Evolutionary conservation across 1,284 basidiomycete genomes (phyloP), one percentile per base, ranked within the genome.

Genomic region (Malassezia brasiliensis): DNA sequence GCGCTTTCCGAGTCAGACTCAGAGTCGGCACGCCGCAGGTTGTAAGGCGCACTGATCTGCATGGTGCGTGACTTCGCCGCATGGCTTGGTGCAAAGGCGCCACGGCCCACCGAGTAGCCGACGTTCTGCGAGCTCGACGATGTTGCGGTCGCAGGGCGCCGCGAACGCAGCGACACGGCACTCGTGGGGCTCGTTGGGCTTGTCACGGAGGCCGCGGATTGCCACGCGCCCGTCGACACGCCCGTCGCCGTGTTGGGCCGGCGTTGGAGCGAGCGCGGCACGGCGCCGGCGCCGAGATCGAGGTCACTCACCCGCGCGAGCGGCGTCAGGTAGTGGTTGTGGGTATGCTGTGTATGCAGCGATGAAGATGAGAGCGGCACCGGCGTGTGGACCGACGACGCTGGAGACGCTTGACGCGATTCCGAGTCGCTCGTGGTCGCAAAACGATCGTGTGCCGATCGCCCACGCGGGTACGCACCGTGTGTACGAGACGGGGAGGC

Each of bases 61-160:
- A 9, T 35, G n/a, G 44, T 31, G 10, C 37, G 40, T 14, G 40
- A 17, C 50, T 56, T 60, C 20, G 47, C 39, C 37, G 44, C 25
- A 15, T 31, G 10, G 19, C 14, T 31, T n/a, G 58, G 12, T 3
- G 53, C 61, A 52, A 70, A 67, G 2, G 64, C 57, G 10, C 68
- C 67, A 3, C 66, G 54, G 3, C 67, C 67, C 20, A 70, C 67
- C n/a, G 65, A 39, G 35, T 70, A 70, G 40, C 66, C 67, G 1
- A 44, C 20, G 9, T 42, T 14, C 35, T 63, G 56, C 45, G 36
- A 9, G 19, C 19, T 4, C 36, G 37, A n/a, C 36, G 34, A n/a
- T 1, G 25, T 22, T 5, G 52, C 14, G 4, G 45, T 47, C 15
- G 52, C 46, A 10, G 52, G 52, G 30, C 46, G 52, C 9, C 46